Percentiles rank a stretch among this genome's conserved stretches.
Evolutionary conservation across 108 stramenopile species (phyloP).

Genomic region (Phaeodactylum tricornutum): DNA sequence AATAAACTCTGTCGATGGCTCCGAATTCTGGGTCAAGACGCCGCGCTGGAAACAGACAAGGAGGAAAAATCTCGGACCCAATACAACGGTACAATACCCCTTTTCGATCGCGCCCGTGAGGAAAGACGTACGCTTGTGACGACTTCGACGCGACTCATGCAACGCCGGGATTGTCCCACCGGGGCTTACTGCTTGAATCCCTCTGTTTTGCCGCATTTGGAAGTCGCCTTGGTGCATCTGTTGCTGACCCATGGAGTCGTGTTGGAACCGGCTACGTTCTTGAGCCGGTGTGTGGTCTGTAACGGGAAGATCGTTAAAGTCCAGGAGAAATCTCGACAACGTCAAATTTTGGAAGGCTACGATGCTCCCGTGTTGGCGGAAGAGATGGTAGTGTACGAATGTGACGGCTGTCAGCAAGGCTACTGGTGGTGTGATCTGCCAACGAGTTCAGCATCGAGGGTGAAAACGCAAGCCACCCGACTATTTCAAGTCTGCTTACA

Average conservation of each 20-base stretch:
- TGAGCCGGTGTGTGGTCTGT: constrained; percentile 79
- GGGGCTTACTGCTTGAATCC: constrained; percentile 68
- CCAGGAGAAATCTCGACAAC: constrained; percentile 27
- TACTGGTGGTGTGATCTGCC: constrained; percentile 85
- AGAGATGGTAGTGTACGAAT: constrained; percentile 57
- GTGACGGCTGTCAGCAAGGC: constrained; percentile 59
- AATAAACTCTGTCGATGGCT: constrained; percentile 77
- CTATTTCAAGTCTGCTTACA: constrained; percentile 51
- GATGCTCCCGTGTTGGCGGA: constrained; percentile 36
- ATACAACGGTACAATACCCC: constrained; percentile 33
- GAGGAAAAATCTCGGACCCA: constrained; percentile 67
- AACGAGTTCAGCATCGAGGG: constrained; percentile 64
- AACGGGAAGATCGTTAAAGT: constrained; percentile 69
- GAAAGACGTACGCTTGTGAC: constrained; percentile 70
- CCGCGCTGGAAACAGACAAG: constrained; percentile 64
- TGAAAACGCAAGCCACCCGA: constrained; percentile 57
- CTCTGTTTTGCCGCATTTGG: constrained; percentile 41
- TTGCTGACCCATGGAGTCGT: constrained; percentile 61
- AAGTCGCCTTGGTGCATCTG: constrained; percentile 56
- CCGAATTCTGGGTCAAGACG: constrained; percentile 78
- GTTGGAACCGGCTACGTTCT: constrained; percentile 47
- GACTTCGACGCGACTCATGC: constrained; percentile 67
- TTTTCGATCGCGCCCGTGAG: constrained; percentile 66
- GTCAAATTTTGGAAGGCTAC: constrained; percentile 44
- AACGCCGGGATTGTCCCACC: constrained; percentile 74